Percentiles rank a stretch among this genome's conserved stretches.
These are phyloP conservation scores for Hypholoma fasciculare DNA, from an alignment of 768 basidiomycete species.

Conservation along the genomic window DNA sequence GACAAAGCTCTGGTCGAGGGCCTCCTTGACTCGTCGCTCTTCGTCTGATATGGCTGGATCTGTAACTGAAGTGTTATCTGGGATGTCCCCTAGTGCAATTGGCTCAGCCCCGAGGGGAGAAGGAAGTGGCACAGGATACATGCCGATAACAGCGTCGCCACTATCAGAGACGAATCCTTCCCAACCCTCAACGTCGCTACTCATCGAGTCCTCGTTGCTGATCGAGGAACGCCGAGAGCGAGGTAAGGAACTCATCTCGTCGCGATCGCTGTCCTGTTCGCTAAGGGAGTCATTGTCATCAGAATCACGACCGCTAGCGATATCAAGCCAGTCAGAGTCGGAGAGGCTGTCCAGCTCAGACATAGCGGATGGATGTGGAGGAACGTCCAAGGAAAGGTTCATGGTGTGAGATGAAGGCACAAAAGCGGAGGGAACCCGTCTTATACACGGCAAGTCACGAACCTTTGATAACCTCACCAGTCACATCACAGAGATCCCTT, in stretches of 20 bases:
- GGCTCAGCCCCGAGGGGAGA: constrained; percentile 30
- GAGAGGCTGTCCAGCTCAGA: constrained; percentile 69
- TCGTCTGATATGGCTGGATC: constrained; percentile 45
- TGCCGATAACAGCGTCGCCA: constrained; percentile 39
- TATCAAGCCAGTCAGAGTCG: constrained; percentile 85
- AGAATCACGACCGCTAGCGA: constrained; percentile 67
- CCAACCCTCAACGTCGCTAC: constrained; percentile 75
- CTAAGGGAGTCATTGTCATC: constrained; percentile 71
- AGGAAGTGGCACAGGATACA: constrained; percentile 30
- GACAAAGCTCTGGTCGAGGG: constrained; percentile 80
- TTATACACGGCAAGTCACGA: constrained; percentile 10
- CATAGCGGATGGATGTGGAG: constrained; percentile 40
- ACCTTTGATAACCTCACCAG: constrained; percentile 3
- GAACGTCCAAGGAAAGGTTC: constrained; percentile 30
- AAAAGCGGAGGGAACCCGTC: constrained; percentile 22
- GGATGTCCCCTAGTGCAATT: constrained; percentile 26
- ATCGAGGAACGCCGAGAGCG: constrained; percentile 69
- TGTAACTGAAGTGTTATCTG: constrained; percentile 29
- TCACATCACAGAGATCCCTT: constrained; percentile 7
- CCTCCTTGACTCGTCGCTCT: constrained; percentile 71
- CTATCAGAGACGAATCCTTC: constrained; percentile 72
- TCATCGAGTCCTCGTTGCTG: constrained; percentile 68
- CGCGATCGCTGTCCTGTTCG: constrained; percentile 63
- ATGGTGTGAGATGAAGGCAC: constrained; percentile 29
- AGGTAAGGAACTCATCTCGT: constrained; percentile 50